Evolutionary conservation across 2,329 filamentous ascomycete species (phyloP).

Genomic region (Didymellaceae sp.): DNA sequence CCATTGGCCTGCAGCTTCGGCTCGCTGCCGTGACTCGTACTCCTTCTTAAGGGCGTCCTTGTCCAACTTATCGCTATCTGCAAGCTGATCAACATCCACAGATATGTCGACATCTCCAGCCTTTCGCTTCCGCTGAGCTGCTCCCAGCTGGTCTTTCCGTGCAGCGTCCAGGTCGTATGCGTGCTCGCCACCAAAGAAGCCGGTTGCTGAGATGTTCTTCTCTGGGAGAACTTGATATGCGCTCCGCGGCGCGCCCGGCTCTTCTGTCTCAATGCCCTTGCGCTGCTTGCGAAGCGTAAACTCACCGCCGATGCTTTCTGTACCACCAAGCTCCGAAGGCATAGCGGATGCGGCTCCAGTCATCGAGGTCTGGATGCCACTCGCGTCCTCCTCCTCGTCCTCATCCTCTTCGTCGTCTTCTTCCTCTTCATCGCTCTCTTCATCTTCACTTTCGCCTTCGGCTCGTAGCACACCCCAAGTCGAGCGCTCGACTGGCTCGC

Average conservation of each 20-base stretch:
- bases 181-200: constrained; percentile 95
- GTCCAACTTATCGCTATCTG: constrained; percentile 75
- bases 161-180: constrained; percentile 82
- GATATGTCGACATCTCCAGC: constrained; percentile 93
- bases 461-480: constrained; percentile 93
- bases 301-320: constrained; percentile 81
- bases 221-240: constrained; percentile 92
- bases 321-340: constrained; percentile 77
- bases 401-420: constrained; percentile 70
- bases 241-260: constrained; percentile 71
- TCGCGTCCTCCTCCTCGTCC: constrained; percentile 67
- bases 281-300: constrained; percentile 90
- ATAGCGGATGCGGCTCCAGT: constrained; percentile 75
- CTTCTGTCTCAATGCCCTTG: constrained; percentile 83
- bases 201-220: constrained; percentile 81
- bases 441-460: constrained; percentile 73
- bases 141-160: constrained; percentile 70
- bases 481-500: constrained; percentile 83
- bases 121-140: constrained; percentile 85
- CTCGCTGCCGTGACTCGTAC: constrained; percentile 75
- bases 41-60: constrained; percentile 82
- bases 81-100: constrained; percentile 82
- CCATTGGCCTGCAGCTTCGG: constrained; percentile 67
- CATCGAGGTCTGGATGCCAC: constrained; percentile 73
- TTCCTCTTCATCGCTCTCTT: constrained; percentile 63